A percentile compares a stretch with the other conserved stretches of the same genome.
These are phyloP conservation scores for Hygrophorus pudorinus DNA, from an alignment of 768 basidiomycete genomes.

Conservation along the genomic window DNA sequence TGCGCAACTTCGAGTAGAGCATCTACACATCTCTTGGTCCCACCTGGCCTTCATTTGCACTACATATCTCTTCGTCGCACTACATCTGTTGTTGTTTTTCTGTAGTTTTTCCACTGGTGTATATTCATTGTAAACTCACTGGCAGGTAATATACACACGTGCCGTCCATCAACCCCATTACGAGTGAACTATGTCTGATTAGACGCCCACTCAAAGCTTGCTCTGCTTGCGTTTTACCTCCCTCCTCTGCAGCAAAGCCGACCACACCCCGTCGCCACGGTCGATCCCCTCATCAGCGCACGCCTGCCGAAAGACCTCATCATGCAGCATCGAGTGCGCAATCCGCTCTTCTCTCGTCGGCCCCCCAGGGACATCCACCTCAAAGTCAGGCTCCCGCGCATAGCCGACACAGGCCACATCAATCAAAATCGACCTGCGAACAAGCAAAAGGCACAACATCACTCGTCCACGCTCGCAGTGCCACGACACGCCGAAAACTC, in stretches of 20 bases:
- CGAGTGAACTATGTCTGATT: not conserved
- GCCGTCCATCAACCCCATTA: no score
- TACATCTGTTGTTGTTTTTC: no score
- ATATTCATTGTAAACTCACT: no score
- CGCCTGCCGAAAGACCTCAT: slow-evolving; percentile 1
- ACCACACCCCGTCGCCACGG: not conserved
- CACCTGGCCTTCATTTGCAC: no score
- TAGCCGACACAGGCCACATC: slow-evolving; percentile 35
- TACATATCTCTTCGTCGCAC: no score
- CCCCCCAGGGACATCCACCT: slow-evolving; percentile 24
- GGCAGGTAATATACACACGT: no score
- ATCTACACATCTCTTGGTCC: no score
- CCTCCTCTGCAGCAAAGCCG: not conserved
- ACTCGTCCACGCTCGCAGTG: no score
- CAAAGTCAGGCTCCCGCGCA: slow-evolving; percentile 33
- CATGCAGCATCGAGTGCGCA: slow-evolving; percentile 30
- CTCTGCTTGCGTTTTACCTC: not conserved
- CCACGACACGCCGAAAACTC: no score
- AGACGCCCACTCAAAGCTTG: no score
- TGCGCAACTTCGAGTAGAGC: not conserved
- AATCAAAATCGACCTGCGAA: slow-evolving; percentile 36
- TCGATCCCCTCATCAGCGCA: slow-evolving; percentile 1
- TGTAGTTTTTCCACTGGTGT: no score
- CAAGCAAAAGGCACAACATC: not conserved
- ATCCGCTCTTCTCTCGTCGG: slow-evolving; percentile 28